These are phyloP conservation scores for Ceratobasidium sp. DNA, from an alignment of 1,284 basidiomycete species.

Conservation along the genomic window DNA sequence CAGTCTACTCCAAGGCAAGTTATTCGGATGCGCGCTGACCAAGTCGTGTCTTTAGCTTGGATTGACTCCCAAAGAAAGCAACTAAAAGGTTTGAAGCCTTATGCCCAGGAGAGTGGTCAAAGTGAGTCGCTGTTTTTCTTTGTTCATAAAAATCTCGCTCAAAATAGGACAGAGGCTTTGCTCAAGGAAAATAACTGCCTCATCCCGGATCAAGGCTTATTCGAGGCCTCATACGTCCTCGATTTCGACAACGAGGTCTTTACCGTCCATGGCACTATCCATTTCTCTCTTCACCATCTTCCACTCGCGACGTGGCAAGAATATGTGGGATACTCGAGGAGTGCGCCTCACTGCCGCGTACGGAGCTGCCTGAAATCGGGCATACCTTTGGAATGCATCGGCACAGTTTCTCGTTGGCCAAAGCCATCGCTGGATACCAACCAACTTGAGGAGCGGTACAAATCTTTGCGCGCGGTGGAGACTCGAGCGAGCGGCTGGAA, in stretches of 20 bases:
- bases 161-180: neutral
- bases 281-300: neutral
- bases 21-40: neutral
- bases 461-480: neutral
- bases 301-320: neutral
- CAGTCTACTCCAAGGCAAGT: neutral
- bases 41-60: neutral
- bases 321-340: neutral
- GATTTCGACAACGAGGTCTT: constrained; percentile 32
- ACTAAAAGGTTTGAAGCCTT: neutral
- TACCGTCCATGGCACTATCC: constrained; percentile 9
- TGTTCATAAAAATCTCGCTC: neutral
- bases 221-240: neutral
- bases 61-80: neutral
- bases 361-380: neutral
- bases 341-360: neutral
- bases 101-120: neutral
- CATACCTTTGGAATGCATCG: constrained; percentile 1
- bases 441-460: neutral
- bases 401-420: constrained; percentile 7
- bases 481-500: constrained; percentile 1
- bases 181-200: constrained; percentile 8
- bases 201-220: neutral
- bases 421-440: neutral
- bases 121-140: neutral